A percentile compares a stretch with the other conserved stretches of the same genome.
Evolutionary conservation across 306 rosid genomes (phyloP).

Genomic region (Calophaca sinica): DNA sequence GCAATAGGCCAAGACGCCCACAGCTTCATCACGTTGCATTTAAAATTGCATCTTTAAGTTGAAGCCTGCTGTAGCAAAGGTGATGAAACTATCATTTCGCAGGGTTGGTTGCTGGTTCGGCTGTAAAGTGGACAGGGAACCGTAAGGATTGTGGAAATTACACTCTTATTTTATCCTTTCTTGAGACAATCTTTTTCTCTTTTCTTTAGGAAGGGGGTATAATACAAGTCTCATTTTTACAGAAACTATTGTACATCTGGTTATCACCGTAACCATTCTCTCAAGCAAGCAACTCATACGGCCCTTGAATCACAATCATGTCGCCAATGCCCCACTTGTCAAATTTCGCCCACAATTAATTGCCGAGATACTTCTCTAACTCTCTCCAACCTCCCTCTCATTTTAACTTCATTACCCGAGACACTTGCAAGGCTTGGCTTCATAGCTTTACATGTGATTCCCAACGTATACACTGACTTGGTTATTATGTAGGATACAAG

Average conservation of each 20-base stretch:
- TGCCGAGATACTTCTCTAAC: background rate
- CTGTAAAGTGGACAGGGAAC: too few species aligned
- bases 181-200: background rate
- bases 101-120: too few species aligned
- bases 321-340: conserved; percentile 19
- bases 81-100: too few species aligned
- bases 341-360: conserved; percentile 1
- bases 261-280: conserved; percentile 8
- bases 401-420: background rate
- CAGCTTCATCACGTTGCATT: too few species aligned
- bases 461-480: background rate
- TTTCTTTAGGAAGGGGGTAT: background rate
- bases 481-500: conserved; percentile 9
- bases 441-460: conserved; percentile 28
- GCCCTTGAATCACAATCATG: background rate
- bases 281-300: conserved; percentile 20
- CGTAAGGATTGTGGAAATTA: too few species aligned
- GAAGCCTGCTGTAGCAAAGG: too few species aligned
- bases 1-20: too few species aligned
- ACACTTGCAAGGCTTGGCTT: conserved; percentile 35
- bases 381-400: background rate
- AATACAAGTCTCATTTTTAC: conserved; percentile 25
- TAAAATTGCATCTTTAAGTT: too few species aligned
- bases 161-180: conserved; percentile 17
- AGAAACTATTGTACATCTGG: conserved; percentile 41